Conservation (phyloP, 352 stramenopile species). For the Phytophthora macrochlamydospora region DNA sequence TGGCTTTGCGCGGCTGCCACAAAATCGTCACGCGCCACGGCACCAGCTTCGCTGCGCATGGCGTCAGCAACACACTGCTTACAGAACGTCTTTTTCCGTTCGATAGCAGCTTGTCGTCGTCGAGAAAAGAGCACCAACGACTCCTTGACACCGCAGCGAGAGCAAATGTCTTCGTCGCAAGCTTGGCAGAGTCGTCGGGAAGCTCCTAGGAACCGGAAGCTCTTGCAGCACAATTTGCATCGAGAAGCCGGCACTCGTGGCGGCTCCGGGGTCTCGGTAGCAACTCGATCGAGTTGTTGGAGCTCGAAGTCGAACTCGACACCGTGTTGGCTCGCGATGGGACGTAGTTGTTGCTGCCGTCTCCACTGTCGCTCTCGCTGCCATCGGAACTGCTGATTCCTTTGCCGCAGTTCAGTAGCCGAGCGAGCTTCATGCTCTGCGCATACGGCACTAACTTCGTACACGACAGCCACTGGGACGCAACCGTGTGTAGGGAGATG, state of each 20-base stretch:
- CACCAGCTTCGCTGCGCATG: slow-evolving; percentile 30
- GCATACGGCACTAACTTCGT: slow-evolving; percentile 38
- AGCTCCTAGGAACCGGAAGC: slow-evolving; percentile 36
- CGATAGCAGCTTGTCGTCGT: slow-evolving; percentile 13
- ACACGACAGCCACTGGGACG: slow-evolving; percentile 35
- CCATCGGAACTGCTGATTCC: slow-evolving; percentile 27
- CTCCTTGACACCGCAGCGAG: slow-evolving; percentile 33
- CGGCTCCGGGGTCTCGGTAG: slow-evolving; percentile 23
- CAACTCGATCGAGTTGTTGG: slow-evolving; percentile 24
- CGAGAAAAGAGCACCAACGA: slow-evolving; percentile 33
- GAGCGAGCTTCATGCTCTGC: slow-evolving; percentile 51
- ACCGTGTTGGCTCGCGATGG: slow-evolving; percentile 20
- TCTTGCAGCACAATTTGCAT: slow-evolving; percentile 44
- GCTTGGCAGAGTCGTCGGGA: slow-evolving; percentile 33
- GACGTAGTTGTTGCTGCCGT: slow-evolving; percentile 19
- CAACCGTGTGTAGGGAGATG: slow-evolving; percentile 37
- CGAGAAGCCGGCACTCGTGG: slow-evolving; percentile 22
- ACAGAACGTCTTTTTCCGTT: slow-evolving; percentile 38
- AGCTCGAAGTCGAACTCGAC: slow-evolving; percentile 39
- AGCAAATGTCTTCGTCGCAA: slow-evolving; percentile 38
- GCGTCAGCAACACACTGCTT: slow-evolving; percentile 41
- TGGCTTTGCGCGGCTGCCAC: slow-evolving; percentile 14
- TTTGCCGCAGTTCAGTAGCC: slow-evolving; percentile 31
- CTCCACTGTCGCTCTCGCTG: slow-evolving; percentile 34
- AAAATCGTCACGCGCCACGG: slow-evolving; percentile 37